phyloP scores from a whole-genome alignment of 2,329 filamentous ascomycete genomes.

The Fusarium burgessii region DNA sequence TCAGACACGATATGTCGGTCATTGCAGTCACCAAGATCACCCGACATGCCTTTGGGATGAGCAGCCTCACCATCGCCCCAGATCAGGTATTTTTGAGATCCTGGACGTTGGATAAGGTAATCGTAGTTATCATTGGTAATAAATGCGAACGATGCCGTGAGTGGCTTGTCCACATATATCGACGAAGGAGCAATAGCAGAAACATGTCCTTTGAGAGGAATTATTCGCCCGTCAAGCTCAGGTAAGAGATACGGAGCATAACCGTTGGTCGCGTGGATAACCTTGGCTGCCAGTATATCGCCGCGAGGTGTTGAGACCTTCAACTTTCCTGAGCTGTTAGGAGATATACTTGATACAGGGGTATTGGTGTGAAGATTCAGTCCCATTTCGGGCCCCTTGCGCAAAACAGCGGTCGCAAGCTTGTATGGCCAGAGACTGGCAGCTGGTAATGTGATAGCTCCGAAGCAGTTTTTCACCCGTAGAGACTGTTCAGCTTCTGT shows the following conservation, averaged over 20 bases:
- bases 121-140: neutral
- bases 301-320: neutral
- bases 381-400: neutral
- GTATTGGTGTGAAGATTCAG: neutral
- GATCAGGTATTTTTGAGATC: neutral
- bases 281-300: neutral
- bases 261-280: neutral
- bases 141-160: neutral
- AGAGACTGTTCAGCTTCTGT: neutral
- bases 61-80: neutral
- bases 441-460: neutral
- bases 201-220: neutral
- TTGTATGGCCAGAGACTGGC: neutral
- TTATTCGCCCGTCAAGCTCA: conserved; percentile 1
- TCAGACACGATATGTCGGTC: neutral
- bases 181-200: neutral
- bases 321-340: neutral
- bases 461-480: neutral
- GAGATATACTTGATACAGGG: neutral
- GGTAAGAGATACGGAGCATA: neutral
- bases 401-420: neutral
- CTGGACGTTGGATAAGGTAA: neutral
- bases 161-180: neutral
- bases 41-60: neutral
- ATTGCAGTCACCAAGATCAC: neutral